Evolutionary conservation across 371 early-diverging fungal species (phyloP), one percentile per base, ranked within the genome.

Genomic region (Mortierella sp.): DNA sequence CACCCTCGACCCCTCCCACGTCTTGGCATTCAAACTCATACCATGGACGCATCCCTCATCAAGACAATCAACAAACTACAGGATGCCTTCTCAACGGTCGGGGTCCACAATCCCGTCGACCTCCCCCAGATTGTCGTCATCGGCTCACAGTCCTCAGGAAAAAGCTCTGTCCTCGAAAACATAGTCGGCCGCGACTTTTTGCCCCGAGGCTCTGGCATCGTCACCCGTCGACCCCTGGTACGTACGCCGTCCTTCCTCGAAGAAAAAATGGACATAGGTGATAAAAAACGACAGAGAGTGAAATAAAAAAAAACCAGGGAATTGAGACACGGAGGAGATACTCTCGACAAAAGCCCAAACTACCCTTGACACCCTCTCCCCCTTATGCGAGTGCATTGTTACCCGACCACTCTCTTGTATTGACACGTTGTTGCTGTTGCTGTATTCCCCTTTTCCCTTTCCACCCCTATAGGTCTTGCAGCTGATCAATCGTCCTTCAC

Each of bases 111-210:
- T 85, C 98, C 99, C 6, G 96, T 99, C 9, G 99, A 99, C 89
- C 88, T 99, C 64, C 99, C 99, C 11, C 99, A 99, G 89, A 99
- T 99, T 85, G 96, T 96, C 55, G 99, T 99, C 53, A 96, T 99
- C 85, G 99, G 99, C 47, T 94, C 94, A 19, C 99, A 99, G 88
- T 96, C 96, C 74, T 94, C 96, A 85, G 99, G 99, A 52, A 99
- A 99, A 88, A 95, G 95, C 82, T 99, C 99, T 34, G 99, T 99
- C 44, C 91, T 99, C 50, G 99, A 99, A 79, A 99, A 99, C 88
- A 97, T 99, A 87, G 98, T 99, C 31, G 98, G 99, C n/a, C 90
- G 96, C 74, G 99, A 99, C 87, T 98, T 99, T 88, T 87, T 99
- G 71, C 99, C 99, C 26, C 90, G 99, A 64, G 99, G 99, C 71